A percentile compares a stretch with the other conserved stretches of the same genome.
These are phyloP conservation scores for Daedaleopsis nitida DNA, from an alignment of 768 basidiomycete species.

Conservation along the genomic window DNA sequence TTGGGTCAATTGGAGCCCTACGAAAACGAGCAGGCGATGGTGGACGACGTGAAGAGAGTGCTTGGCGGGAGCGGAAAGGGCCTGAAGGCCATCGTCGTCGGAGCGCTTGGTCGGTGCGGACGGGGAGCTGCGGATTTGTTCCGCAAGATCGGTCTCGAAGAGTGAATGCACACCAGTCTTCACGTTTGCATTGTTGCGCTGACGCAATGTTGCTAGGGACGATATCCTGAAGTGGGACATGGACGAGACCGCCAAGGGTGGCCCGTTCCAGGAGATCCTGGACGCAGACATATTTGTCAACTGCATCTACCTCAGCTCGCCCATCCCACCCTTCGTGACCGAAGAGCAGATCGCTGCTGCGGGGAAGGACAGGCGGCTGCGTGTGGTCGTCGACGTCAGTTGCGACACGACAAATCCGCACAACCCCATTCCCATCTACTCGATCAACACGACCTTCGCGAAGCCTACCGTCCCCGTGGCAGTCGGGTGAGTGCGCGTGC, in stretches of 20 bases:
- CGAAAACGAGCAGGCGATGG: constrained; percentile 82
- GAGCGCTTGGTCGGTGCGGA: constrained; percentile 94
- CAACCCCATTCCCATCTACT: constrained; percentile 97
- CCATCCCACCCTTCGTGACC: constrained; percentile 84
- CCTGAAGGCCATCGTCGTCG: constrained; percentile 90
- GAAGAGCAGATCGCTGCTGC: constrained; percentile 69
- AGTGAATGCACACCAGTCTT: constrained; percentile 54
- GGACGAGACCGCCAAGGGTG: constrained; percentile 94
- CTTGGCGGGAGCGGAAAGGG: constrained; percentile 71
- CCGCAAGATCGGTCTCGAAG: constrained; percentile 90
- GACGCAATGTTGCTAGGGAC: constrained; percentile 50
- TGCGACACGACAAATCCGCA: constrained; percentile 99
- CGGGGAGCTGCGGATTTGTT: constrained; percentile 95
- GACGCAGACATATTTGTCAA: constrained; percentile 98
- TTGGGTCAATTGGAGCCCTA: constrained; percentile 80
- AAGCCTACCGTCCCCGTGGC: constrained; percentile 89
- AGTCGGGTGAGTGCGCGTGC: constrained; percentile 59
- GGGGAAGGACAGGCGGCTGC: constrained; percentile 65
- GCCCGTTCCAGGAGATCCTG: constrained; percentile 93
- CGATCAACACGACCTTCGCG: constrained; percentile 90
- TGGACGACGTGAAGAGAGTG: constrained; percentile 64
- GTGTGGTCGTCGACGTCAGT: constrained; percentile 93
- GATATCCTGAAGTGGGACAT: constrained; percentile 98
- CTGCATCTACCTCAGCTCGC: constrained; percentile 94
- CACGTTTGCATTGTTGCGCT: constrained; percentile 4